Conservation (phyloP, 164 flowering plant species). For the Tinospora cordifolia region DNA sequence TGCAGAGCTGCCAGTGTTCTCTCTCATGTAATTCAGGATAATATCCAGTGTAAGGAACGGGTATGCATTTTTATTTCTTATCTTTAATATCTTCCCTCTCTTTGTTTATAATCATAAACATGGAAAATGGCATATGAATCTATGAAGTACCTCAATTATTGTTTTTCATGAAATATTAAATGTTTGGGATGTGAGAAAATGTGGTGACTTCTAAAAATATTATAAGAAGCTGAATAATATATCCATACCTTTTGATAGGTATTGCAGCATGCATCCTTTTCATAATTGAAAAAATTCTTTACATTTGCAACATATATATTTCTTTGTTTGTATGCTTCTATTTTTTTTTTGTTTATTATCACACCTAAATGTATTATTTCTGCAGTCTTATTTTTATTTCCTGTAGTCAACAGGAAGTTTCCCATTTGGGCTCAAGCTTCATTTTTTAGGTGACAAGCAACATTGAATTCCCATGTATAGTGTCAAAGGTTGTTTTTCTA, state of each 20-base stretch:
- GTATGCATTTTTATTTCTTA: constrained; percentile 31
- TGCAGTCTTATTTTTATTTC: neutral
- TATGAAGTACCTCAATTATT: neutral
- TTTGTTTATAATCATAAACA: neutral
- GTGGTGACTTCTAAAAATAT: neutral
- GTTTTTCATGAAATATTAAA: neutral
- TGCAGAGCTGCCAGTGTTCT: constrained; percentile 94
- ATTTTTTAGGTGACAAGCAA: neutral
- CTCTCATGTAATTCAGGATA: constrained; percentile 75
- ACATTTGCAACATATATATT: neutral
- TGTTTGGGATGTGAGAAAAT: neutral
- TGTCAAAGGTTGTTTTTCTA: neutral
- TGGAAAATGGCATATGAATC: neutral
- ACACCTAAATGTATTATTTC: neutral
- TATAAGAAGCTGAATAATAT: neutral
- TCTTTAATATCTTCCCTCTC: neutral
- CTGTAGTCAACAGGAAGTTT: neutral
- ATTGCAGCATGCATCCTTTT: neutral
- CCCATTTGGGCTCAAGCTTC: neutral
- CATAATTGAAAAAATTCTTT: neutral
- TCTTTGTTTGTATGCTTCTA: neutral
- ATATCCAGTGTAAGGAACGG: constrained; percentile 78
- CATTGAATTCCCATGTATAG: neutral
- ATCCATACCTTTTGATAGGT: neutral
- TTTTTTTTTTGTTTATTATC: neutral